phyloP scores from a whole-genome alignment of 495 filamentous ascomycete species.

The Penicillium waksmanii region DNA sequence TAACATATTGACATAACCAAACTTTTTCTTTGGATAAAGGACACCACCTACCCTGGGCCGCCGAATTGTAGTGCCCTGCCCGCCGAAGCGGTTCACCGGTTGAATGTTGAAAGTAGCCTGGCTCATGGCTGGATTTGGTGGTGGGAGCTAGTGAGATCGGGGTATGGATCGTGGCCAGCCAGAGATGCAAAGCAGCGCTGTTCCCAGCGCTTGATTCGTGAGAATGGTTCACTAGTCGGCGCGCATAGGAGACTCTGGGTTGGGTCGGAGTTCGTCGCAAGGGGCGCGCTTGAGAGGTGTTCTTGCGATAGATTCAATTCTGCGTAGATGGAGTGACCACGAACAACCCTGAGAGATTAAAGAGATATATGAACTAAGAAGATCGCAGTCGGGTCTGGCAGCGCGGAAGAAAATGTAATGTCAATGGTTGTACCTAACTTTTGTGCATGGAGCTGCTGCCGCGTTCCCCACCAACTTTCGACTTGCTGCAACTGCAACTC shows the following conservation, averaged over 20 bases:
- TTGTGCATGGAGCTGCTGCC: too few species aligned
- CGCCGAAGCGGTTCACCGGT: constrained; percentile 61
- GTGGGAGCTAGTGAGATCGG: neutral
- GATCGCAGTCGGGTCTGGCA: too few species aligned
- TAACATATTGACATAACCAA: neutral
- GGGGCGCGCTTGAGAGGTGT: too few species aligned
- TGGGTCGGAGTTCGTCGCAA: too few species aligned
- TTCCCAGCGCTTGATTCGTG: neutral
- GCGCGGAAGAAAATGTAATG: too few species aligned
- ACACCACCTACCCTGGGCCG: constrained; percentile 63
- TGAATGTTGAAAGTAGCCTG: constrained; percentile 60
- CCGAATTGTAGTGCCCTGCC: constrained; percentile 64
- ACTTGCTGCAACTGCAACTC: too few species aligned
- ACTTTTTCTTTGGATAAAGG: neutral
- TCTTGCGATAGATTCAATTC: too few species aligned
- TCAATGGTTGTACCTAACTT: too few species aligned
- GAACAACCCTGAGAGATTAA: too few species aligned
- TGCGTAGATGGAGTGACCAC: too few species aligned
- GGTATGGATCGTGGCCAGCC: neutral
- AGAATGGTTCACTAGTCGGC: neutral
- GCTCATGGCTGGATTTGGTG: constrained; percentile 30
- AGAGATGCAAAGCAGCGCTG: neutral
- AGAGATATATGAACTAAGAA: too few species aligned
- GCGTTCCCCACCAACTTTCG: too few species aligned
- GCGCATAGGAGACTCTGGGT: neutral